Evolutionary conservation across 768 basidiomycete genomes (phyloP).

Genomic region (Termitomyces sp.): DNA sequence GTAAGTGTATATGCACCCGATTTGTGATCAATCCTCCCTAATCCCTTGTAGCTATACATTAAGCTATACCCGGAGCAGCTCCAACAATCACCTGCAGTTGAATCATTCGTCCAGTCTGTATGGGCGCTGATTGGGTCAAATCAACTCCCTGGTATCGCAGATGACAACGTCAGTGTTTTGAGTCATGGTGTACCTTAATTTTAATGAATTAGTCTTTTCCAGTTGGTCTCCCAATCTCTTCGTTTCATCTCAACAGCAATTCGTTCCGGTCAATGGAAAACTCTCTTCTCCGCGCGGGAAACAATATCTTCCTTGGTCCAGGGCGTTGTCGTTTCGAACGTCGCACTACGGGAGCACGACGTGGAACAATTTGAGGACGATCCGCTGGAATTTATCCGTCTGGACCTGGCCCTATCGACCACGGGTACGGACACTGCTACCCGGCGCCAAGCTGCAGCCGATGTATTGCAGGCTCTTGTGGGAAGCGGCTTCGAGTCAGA

Average conservation of each 20-base stretch:
- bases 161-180: slow-evolving; percentile 59
- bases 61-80: slow-evolving; percentile 82
- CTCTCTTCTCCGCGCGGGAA: slow-evolving; percentile 76
- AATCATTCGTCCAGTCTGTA: slow-evolving; percentile 80
- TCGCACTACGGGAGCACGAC: slow-evolving; percentile 82
- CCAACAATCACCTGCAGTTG: slow-evolving; percentile 56
- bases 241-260: slow-evolving; percentile 92
- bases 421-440: slow-evolving; percentile 73
- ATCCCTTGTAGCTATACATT: slow-evolving; percentile 59
- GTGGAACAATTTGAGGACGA: slow-evolving; percentile 97
- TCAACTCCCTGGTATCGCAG: slow-evolving; percentile 62
- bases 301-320: slow-evolving; percentile 82
- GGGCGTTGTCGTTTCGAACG: slow-evolving; percentile 93
- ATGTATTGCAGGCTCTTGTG: slow-evolving; percentile 92
- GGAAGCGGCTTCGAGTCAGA: slow-evolving; percentile 75
- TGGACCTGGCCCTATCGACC: slow-evolving; percentile 71
- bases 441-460: slow-evolving; percentile 88
- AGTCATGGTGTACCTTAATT: not conserved
- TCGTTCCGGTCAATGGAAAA: slow-evolving; percentile 78
- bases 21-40: not conserved
- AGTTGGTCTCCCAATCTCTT: slow-evolving; percentile 89
- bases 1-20: slow-evolving; percentile 31
- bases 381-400: slow-evolving; percentile 89
- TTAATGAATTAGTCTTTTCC: not conserved
- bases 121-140: slow-evolving; percentile 83